Evolutionary conservation across 371 early-diverging fungal species (phyloP).

Genomic region (Smittium mucronatum): DNA sequence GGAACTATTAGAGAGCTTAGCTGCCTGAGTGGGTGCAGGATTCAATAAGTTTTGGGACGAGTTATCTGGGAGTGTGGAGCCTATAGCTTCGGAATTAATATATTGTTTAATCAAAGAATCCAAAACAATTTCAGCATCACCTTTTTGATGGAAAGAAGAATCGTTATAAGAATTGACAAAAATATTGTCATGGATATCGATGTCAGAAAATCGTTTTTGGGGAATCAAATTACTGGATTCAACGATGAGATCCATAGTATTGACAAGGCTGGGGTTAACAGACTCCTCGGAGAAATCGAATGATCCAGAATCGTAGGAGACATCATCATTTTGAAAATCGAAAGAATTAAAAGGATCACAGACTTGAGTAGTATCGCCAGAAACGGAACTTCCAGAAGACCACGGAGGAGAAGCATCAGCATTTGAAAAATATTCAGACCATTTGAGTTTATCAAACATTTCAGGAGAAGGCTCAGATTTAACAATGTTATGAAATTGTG

Average conservation of each 20-base stretch:
- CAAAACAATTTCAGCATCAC: background rate
- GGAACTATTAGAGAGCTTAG: too few relatives aligned
- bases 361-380: background rate
- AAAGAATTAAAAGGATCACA: background rate
- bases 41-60: background rate
- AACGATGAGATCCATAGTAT: background rate
- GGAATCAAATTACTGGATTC: too few relatives aligned
- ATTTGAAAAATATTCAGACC: background rate
- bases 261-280: background rate
- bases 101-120: conserved; percentile 7
- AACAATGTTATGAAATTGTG: too few relatives aligned
- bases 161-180: background rate
- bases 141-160: background rate
- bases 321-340: background rate
- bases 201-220: background rate
- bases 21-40: background rate
- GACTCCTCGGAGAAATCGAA: background rate
- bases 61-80: background rate
- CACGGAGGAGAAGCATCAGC: background rate
- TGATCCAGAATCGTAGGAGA: background rate
- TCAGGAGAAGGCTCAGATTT: too few relatives aligned
- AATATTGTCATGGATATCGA: background rate
- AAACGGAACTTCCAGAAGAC: background rate
- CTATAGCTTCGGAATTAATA: conserved; percentile 6
- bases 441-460: background rate